A percentile compares a stretch with the other conserved stretches of the same genome.
Conservation (phyloP, 2,329 filamentous ascomycete species). For the Aspergillus fischeri region DNA sequence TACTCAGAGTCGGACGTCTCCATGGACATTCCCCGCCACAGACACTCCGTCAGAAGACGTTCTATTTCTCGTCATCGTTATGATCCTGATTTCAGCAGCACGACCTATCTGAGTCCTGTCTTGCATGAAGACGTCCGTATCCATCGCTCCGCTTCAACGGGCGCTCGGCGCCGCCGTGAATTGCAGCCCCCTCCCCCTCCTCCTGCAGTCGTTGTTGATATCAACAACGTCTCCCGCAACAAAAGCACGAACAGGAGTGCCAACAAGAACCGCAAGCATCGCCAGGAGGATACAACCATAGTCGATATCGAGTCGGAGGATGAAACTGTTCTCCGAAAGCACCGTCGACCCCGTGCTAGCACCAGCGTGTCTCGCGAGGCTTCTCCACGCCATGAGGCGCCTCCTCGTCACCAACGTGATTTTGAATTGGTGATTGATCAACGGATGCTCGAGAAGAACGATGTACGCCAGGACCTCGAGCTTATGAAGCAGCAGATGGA, state of each 20-base stretch:
- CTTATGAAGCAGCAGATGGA: conserved; percentile 33
- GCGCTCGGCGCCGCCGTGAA: conserved; percentile 25
- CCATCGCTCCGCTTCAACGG: conserved; percentile 35
- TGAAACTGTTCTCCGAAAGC: conserved; percentile 14
- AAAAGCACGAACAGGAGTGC: conserved; percentile 23
- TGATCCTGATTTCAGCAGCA: conserved; percentile 20
- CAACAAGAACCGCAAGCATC: conserved; percentile 18
- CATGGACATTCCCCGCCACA: conserved; percentile 21
- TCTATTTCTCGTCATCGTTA: conserved; percentile 31
- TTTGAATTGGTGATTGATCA: conserved; percentile 33
- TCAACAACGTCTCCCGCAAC: conserved; percentile 28
- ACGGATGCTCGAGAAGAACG: conserved; percentile 30
- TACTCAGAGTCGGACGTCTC: conserved; percentile 35
- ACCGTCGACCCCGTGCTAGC: conserved; percentile 18
- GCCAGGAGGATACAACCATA: conserved; percentile 8
- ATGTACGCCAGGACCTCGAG: conserved; percentile 32
- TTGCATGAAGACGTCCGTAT: conserved; percentile 18
- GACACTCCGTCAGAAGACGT: conserved; percentile 22
- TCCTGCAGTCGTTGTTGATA: conserved; percentile 33
- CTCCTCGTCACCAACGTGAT: conserved; percentile 26
- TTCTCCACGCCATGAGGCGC: conserved; percentile 15
- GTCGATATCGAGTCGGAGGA: conserved; percentile 25
- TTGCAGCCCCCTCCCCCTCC: conserved; percentile 12
- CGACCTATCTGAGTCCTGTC: conserved; percentile 22
- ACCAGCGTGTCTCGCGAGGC: conserved; percentile 22